Percentiles rank a stretch among this genome's conserved stretches.
Conservation (phyloP, 2,329 filamentous ascomycete genomes). For the Diaporthe vexans region DNA sequence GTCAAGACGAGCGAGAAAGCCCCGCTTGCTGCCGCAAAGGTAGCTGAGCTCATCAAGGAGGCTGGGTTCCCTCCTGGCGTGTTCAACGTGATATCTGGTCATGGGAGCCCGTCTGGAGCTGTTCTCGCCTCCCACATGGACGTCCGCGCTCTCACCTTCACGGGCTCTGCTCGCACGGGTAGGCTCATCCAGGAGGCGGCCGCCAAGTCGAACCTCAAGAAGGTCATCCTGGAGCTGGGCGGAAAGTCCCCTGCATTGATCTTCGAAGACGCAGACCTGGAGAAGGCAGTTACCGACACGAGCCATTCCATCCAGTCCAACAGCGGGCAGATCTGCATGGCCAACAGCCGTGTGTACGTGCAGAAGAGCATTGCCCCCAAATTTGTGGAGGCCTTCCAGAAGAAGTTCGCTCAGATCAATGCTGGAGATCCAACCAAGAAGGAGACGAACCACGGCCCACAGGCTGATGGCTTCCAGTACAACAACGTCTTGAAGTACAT, state of each 20-base stretch:
- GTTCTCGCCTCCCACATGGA: constrained; percentile 76
- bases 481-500: constrained; percentile 61
- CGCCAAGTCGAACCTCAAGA: constrained; percentile 73
- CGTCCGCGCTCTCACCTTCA: constrained; percentile 83
- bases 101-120: constrained; percentile 75
- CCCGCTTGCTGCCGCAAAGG: constrained; percentile 57
- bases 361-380: constrained; percentile 63
- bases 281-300: constrained; percentile 70
- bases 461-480: constrained; percentile 65
- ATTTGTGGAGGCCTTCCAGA: constrained; percentile 72
- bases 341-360: constrained; percentile 71
- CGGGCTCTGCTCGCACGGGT: constrained; percentile 79
- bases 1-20: constrained; percentile 69
- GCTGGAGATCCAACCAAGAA: constrained; percentile 53
- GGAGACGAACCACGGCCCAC: constrained; percentile 58
- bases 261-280: constrained; percentile 75
- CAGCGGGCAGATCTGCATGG: constrained; percentile 72
- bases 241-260: constrained; percentile 76
- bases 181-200: constrained; percentile 81
- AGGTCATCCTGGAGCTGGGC: constrained; percentile 76
- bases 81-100: constrained; percentile 80
- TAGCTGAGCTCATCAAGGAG: constrained; percentile 72
- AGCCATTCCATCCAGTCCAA: constrained; percentile 63
- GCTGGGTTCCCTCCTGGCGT: constrained; percentile 83
- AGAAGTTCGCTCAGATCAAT: constrained; percentile 57